A percentile compares a stretch with the other conserved stretches of the same genome.
Conservation (phyloP, 2,329 filamentous ascomycete species). For the Triangularia setosa region DNA sequence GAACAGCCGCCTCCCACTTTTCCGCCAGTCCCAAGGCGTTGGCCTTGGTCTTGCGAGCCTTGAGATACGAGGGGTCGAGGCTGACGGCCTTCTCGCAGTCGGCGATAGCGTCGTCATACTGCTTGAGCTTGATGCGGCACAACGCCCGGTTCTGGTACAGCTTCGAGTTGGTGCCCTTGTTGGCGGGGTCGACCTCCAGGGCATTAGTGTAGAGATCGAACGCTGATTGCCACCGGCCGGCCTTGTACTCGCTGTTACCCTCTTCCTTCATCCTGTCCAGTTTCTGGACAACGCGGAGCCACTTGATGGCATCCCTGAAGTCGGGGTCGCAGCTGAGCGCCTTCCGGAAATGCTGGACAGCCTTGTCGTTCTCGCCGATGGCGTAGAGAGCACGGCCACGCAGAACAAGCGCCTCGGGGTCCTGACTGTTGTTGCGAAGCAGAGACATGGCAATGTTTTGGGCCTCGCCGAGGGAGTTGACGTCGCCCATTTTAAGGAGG, state of each 20-base stretch:
- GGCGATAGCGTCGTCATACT: slow-evolving; percentile 73
- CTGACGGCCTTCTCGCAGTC: slow-evolving; percentile 83
- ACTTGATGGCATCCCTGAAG: slow-evolving; percentile 82
- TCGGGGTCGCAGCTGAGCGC: slow-evolving; percentile 89
- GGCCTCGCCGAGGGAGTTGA: slow-evolving; percentile 84
- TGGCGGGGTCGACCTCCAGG: slow-evolving; percentile 77
- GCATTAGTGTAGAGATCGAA: slow-evolving; percentile 82
- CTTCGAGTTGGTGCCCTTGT: slow-evolving; percentile 92
- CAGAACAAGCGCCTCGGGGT: slow-evolving; percentile 89
- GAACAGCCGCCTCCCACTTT: slow-evolving; percentile 86
- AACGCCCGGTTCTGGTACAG: slow-evolving; percentile 89
- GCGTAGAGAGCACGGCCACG: slow-evolving; percentile 83
- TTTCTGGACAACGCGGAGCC: slow-evolving; percentile 84
- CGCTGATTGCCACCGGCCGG: slow-evolving; percentile 72
- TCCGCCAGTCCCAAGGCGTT: slow-evolving; percentile 82
- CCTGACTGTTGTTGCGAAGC: slow-evolving; percentile 79
- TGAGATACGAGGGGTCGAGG: slow-evolving; percentile 79
- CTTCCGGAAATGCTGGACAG: slow-evolving; percentile 85
- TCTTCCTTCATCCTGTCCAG: slow-evolving; percentile 91
- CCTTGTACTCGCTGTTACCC: slow-evolving; percentile 87
- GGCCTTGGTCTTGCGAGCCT: slow-evolving; percentile 90
- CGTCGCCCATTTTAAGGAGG: slow-evolving; percentile 85
- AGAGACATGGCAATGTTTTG: slow-evolving; percentile 89
- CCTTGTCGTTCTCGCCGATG: slow-evolving; percentile 93
- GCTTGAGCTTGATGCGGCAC: slow-evolving; percentile 77